Evolutionary conservation across 768 basidiomycete species (phyloP), one percentile per base, ranked within the genome.

Genomic region (Tephrocybe sp.): DNA sequence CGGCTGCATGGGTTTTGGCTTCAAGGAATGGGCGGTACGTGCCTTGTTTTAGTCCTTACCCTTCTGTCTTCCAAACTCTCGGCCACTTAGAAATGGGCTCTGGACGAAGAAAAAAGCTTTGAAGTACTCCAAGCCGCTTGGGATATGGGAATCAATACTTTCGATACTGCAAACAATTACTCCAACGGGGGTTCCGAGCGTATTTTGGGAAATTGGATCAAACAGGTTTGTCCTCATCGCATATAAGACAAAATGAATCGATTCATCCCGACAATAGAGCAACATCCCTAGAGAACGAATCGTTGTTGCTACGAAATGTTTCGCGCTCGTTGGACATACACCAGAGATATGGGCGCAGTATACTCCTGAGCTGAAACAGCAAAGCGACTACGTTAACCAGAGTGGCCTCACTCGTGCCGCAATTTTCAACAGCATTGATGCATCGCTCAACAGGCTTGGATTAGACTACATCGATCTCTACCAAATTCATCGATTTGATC

Each of bases 401-500:
- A 33, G 45, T 15, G 57, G 57, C 5, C 40, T 58, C 7, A 55
- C 53, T 12, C 38, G 56, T 13, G 43, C 51, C 60, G 67, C 64
- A 10, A 67, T 69, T 42, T 69, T 69, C 58, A 67, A 66, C 48
- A 59, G 60, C 3, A 62, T 66, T 25, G 57, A 64, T 1, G 67
- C 57, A 1, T 67, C 62, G 6, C 53, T 69, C 22, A 50, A 41
- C 36, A 62, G 66, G 21, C 64, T 69, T 15, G 56, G 57, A 16
- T 56, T 59, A 13, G n/a, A 57, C 18, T 69, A 66, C 54, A 63
- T 68, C 50, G 65, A 68, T 41, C 52, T 68, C 12, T 62, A 74
- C 5, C 74, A 76, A 54, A 71, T 72, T 44, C 73, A 75, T 51
- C 61, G 70, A 13, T 69, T 67, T 45, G 72, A 74, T 45, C 43